phyloP scores from a whole-genome alignment of 495 filamentous ascomycete species.

The Niebla homalea region DNA sequence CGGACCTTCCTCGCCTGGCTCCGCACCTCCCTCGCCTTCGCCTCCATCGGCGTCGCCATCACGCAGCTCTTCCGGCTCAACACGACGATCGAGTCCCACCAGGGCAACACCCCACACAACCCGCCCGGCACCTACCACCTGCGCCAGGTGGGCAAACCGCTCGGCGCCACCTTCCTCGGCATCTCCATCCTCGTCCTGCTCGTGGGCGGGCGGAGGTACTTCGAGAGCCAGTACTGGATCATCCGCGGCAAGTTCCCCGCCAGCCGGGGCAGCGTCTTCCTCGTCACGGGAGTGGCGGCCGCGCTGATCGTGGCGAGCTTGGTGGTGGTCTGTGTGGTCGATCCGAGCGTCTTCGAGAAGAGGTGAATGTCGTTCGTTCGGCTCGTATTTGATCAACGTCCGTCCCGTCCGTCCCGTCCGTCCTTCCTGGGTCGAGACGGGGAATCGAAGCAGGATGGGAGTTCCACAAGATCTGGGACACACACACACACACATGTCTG shows the following conservation, averaged over 20 bases:
- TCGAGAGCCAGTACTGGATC: slow-evolving; percentile 67
- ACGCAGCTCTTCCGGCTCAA: slow-evolving; percentile 95
- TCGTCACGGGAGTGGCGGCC: slow-evolving; percentile 57
- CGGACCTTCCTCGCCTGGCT: slow-evolving; percentile 97
- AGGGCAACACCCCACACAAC: slow-evolving; percentile 17
- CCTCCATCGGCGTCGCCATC: slow-evolving; percentile 88
- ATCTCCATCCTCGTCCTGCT: slow-evolving; percentile 78
- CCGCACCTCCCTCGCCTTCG: slow-evolving; percentile 87
- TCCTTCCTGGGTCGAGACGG: too few relatives aligned
- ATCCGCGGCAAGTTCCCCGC: slow-evolving; percentile 89
- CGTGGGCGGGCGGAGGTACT: slow-evolving; percentile 63
- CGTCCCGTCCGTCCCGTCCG: too few relatives aligned
- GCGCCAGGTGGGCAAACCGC: slow-evolving; percentile 73
- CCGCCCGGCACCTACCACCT: slow-evolving; percentile 30
- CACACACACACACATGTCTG: background rate
- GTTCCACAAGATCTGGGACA: too few relatives aligned
- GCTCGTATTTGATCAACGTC: too few relatives aligned
- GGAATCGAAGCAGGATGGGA: too few relatives aligned
- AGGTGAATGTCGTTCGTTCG: slow-evolving; percentile 1
- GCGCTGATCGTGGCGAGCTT: slow-evolving; percentile 59
- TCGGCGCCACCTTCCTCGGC: slow-evolving; percentile 83
- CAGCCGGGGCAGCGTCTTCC: slow-evolving; percentile 69
- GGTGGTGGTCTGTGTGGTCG: slow-evolving; percentile 56
- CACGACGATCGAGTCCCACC: slow-evolving; percentile 38
- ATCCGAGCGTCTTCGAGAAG: slow-evolving; percentile 38